Conservation (phyloP, 1,284 basidiomycete species). For the Sanghuangporus weigelae region DNA sequence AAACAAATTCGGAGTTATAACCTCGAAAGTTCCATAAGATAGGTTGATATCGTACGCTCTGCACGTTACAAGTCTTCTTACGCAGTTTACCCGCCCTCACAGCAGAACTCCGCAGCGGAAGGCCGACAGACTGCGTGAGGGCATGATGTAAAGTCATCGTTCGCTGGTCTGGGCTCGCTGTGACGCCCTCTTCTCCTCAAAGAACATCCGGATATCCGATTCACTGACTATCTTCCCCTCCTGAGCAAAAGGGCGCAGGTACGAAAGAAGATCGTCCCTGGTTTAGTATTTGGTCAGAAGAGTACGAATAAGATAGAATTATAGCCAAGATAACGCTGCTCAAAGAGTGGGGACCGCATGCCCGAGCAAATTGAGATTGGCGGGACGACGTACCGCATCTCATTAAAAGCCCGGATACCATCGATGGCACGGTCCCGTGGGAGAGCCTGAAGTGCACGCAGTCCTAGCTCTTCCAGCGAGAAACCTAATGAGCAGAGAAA, state of each 20-base stretch:
- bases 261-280: conserved; percentile 68
- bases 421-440: conserved; percentile 74
- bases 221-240: conserved; percentile 72
- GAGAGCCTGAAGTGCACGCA: conserved; percentile 63
- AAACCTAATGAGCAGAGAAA: conserved; percentile 37
- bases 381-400: conserved; percentile 54
- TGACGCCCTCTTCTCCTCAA: conserved; percentile 37
- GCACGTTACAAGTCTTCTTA: not conserved
- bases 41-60: not conserved
- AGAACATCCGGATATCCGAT: conserved; percentile 65
- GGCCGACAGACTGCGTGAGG: not conserved
- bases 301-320: not conserved
- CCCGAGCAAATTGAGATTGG: not conserved
- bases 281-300: not conserved
- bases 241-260: conserved; percentile 72
- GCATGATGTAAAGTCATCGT: not conserved
- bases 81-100: not conserved
- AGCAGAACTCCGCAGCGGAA: not conserved
- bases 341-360: not conserved
- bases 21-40: not conserved
- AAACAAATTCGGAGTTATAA: not conserved
- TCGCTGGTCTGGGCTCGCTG: not conserved
- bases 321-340: not conserved
- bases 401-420: conserved; percentile 74
- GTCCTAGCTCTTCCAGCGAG: conserved; percentile 73